phyloP scores from a whole-genome alignment of 768 basidiomycete species.

The Boletus sp. region DNA sequence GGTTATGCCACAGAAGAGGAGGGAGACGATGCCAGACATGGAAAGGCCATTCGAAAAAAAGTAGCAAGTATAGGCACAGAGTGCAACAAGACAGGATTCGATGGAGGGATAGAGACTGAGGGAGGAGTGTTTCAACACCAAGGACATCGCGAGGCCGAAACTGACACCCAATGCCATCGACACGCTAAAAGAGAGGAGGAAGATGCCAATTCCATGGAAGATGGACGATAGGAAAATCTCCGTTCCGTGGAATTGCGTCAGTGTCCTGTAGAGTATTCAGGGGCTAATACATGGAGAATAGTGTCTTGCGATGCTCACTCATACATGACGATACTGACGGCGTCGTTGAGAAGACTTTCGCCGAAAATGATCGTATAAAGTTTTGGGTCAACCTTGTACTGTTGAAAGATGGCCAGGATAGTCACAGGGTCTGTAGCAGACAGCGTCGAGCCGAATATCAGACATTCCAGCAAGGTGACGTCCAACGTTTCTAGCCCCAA shows the following conservation, averaged over 20 bases:
- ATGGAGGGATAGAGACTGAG: slow-evolving; percentile 86
- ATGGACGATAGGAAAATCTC: slow-evolving; percentile 86
- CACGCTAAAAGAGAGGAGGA: slow-evolving; percentile 91
- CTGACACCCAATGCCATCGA: slow-evolving; percentile 92
- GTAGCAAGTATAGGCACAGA: slow-evolving; percentile 95
- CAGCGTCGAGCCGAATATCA: slow-evolving; percentile 94
- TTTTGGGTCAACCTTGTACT: slow-evolving; percentile 98
- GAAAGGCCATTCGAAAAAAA: slow-evolving; percentile 97
- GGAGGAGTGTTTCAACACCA: slow-evolving; percentile 92
- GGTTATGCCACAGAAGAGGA: slow-evolving; percentile 98
- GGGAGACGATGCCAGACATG: slow-evolving; percentile 95
- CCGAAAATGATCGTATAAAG: slow-evolving; percentile 97
- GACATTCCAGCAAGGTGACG: slow-evolving; percentile 85
- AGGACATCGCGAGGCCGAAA: slow-evolving; percentile 88
- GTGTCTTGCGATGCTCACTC: slow-evolving; percentile 64
- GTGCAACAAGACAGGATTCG: slow-evolving; percentile 93
- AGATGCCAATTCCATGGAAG: slow-evolving; percentile 97
- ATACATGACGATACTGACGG: slow-evolving; percentile 99
- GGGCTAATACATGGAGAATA: neutral
- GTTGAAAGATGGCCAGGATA: slow-evolving; percentile 96
- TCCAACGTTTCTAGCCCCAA: slow-evolving; percentile 88
- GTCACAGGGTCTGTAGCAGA: slow-evolving; percentile 98
- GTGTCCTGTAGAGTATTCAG: slow-evolving; percentile 54
- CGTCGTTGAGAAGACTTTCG: slow-evolving; percentile 95
- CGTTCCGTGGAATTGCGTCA: slow-evolving; percentile 87